Evolutionary conservation across 225 moss, liverwort and hornwort species (phyloP).

Genomic region (Pseudoscleropodium purum): DNA sequence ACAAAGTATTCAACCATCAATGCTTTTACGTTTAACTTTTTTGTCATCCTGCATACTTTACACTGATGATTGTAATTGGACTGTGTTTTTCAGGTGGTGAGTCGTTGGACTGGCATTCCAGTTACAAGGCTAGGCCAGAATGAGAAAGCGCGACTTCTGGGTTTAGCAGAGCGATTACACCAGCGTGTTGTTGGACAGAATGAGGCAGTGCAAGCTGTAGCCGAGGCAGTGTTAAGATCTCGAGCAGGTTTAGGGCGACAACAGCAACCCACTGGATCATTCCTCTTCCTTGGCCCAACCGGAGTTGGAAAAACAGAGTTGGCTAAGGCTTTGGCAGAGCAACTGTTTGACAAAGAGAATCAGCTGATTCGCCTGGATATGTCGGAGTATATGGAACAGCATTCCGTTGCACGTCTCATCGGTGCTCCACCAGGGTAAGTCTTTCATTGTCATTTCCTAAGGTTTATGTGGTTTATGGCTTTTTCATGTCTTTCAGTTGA

Average conservation of each 20-base stretch:
- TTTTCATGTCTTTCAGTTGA: not conserved
- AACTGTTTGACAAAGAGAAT: slow-evolving; percentile 86
- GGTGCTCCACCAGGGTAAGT: slow-evolving; percentile 91
- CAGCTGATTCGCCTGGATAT: slow-evolving; percentile 88
- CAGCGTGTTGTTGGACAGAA: slow-evolving; percentile 88
- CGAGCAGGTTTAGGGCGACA: slow-evolving; percentile 82
- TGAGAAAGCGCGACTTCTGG: slow-evolving; percentile 66
- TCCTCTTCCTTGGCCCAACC: slow-evolving; percentile 85
- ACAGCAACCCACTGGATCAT: slow-evolving; percentile 83
- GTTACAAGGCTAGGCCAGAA: slow-evolving; percentile 91
- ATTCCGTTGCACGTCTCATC: slow-evolving; percentile 83
- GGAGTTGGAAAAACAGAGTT: slow-evolving; percentile 96
- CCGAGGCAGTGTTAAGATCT: slow-evolving; percentile 83
- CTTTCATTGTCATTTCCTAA: not conserved
- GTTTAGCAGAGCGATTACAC: slow-evolving; percentile 67
- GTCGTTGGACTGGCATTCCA: slow-evolving; percentile 94
- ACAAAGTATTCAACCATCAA: not conserved
- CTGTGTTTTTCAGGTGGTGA: slow-evolving; percentile 47
- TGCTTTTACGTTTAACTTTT: not conserved
- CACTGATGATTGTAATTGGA: not conserved
- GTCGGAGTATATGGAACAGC: slow-evolving; percentile 98
- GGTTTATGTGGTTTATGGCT: not conserved
- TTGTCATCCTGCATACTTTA: not conserved
- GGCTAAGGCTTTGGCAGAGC: slow-evolving; percentile 87
- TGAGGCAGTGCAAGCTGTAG: slow-evolving; percentile 83